phyloP scores from a whole-genome alignment of 108 stramenopile genomes.

The Hondaea fermentalgiana region DNA sequence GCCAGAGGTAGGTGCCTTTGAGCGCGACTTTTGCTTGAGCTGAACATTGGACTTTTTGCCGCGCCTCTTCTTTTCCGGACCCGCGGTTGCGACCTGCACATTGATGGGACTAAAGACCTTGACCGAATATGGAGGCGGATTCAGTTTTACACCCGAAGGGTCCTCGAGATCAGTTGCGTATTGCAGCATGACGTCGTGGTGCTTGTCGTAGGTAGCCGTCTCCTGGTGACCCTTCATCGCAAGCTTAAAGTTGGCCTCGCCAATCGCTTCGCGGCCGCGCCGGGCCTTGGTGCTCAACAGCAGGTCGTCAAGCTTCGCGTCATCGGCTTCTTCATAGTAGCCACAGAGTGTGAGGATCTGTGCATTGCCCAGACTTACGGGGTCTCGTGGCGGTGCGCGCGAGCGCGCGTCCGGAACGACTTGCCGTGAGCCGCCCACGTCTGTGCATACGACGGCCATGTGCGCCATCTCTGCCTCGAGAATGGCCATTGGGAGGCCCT shows the following conservation, averaged over 20 bases:
- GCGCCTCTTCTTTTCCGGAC: neutral
- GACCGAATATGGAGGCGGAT: neutral
- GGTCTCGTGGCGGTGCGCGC: neutral
- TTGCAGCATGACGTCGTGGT: neutral
- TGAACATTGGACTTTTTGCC: neutral
- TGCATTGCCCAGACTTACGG: neutral
- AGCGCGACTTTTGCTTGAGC: no score
- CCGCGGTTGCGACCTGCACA: neutral
- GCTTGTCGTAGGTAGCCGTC: neutral
- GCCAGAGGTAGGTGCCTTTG: neutral
- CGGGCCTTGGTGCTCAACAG: neutral
- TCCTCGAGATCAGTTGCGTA: neutral
- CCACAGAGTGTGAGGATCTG: constrained; percentile 1
- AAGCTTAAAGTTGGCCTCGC: neutral
- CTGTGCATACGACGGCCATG: neutral
- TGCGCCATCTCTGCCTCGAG: constrained; percentile 14
- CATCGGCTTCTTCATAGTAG: neutral
- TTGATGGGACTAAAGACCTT: constrained; percentile 2
- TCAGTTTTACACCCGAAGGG: neutral
- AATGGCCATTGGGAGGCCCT: constrained; percentile 4
- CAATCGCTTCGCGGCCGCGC: neutral
- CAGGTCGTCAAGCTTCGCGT: neutral
- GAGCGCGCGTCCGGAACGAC: neutral
- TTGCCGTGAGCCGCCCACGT: constrained; percentile 11
- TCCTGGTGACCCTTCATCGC: neutral